Percentiles rank a stretch among this genome's conserved stretches.
These are phyloP conservation scores for Candida easanensis DNA, from an alignment of 805 yeast species.

Conservation along the genomic window DNA sequence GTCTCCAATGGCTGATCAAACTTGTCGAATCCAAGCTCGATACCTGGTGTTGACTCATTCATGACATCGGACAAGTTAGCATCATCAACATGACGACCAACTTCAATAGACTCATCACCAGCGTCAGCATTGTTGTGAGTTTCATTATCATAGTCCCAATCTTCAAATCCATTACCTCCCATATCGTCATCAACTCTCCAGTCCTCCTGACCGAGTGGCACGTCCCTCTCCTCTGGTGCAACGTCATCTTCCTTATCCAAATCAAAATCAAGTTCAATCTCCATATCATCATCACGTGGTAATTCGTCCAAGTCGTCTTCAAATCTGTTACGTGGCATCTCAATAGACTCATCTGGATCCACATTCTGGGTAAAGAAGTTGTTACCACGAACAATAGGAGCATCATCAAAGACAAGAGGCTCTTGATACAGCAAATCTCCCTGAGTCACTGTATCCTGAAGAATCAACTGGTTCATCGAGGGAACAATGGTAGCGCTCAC, in stretches of 20 bases:
- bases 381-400: slow-evolving; percentile 3
- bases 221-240: not conserved
- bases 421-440: slow-evolving; percentile 70
- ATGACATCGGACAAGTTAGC: slow-evolving; percentile 19
- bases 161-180: slow-evolving; percentile 1
- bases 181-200: slow-evolving; percentile 1
- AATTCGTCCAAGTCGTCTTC: slow-evolving; percentile 29
- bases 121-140: slow-evolving; percentile 26
- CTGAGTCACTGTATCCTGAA: slow-evolving; percentile 78
- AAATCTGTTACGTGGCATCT: slow-evolving; percentile 54
- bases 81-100: slow-evolving; percentile 19
- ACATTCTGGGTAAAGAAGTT: slow-evolving; percentile 17
- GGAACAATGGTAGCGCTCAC: slow-evolving; percentile 59
- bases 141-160: slow-evolving; percentile 8
- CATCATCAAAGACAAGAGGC: slow-evolving; percentile 40
- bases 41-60: slow-evolving; percentile 13
- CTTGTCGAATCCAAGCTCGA: slow-evolving; percentile 14
- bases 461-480: slow-evolving; percentile 54
- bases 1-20: slow-evolving; percentile 21
- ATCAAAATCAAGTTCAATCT: slow-evolving; percentile 50
- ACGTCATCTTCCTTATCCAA: slow-evolving; percentile 20
- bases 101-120: slow-evolving; percentile 34
- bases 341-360: slow-evolving; percentile 56
- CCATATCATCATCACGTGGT: slow-evolving; percentile 43
- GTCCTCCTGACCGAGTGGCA: not conserved